Conservation (phyloP, 306 rosid genomes). For the Sesbania bispinosa region DNA sequence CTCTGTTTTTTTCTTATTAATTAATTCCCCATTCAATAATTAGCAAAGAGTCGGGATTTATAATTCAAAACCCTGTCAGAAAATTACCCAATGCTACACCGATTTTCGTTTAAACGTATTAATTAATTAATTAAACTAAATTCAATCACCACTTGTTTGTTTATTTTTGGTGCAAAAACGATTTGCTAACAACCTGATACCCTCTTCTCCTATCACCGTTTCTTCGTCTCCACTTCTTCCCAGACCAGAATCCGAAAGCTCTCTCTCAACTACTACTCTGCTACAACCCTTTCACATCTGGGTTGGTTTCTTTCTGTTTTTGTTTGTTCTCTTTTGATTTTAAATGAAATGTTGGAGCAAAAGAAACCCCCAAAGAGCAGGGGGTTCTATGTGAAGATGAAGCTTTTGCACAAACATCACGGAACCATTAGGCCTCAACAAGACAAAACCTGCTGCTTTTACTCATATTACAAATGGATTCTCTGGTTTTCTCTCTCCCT, state of each 20-base stretch:
- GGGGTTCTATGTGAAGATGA: constrained; percentile 72
- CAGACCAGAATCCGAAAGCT: constrained; percentile 65
- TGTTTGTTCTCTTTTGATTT: neutral
- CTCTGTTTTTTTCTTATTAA: neutral
- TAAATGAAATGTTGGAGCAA: constrained; percentile 53
- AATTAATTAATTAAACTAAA: neutral
- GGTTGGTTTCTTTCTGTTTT: no score
- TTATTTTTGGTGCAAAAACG: constrained; percentile 30
- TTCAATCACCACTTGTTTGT: neutral
- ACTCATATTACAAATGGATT: constrained; percentile 63
- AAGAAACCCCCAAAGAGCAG: constrained; percentile 35
- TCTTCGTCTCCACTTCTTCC: constrained; percentile 62
- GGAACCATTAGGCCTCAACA: constrained; percentile 37
- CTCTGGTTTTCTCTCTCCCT: constrained; percentile 70
- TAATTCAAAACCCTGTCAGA: neutral
- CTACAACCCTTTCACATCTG: neutral
- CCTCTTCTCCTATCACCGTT: constrained; percentile 38
- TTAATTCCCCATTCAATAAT: neutral
- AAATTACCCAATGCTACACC: neutral
- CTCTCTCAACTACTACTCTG: constrained; percentile 39
- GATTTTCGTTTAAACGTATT: neutral
- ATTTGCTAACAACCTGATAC: constrained; percentile 52
- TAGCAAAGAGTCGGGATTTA: neutral
- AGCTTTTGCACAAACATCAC: constrained; percentile 53
- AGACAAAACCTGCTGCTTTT: constrained; percentile 52